These are phyloP conservation scores for Ophiostoma himal-ulmi DNA, from an alignment of 2,329 filamentous ascomycete genomes.

Conservation along the genomic window DNA sequence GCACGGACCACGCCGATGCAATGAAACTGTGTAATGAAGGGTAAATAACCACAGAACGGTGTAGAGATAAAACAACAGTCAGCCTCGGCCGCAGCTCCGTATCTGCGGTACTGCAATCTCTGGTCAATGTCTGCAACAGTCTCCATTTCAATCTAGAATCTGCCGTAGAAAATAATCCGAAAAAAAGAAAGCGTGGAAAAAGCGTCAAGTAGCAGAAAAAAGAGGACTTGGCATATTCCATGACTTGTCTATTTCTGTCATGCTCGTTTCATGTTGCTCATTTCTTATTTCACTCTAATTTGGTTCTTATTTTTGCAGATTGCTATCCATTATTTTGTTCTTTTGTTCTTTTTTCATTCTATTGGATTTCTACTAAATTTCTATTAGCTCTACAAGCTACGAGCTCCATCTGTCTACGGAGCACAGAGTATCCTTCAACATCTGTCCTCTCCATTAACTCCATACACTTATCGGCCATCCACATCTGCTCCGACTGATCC, in stretches of 20 bases:
- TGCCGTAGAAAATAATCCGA: not conserved
- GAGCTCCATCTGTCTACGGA: not conserved
- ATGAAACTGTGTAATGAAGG: not conserved
- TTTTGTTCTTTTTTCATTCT: not conserved
- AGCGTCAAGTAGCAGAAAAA: not conserved
- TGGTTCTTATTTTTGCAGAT: not conserved
- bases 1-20: not conserved
- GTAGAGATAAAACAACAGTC: not conserved
- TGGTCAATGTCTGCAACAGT: not conserved
- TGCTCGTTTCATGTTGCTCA: not conserved
- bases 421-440: not conserved
- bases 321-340: slow-evolving; percentile 5
- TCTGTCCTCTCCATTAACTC: not conserved
- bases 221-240: not conserved
- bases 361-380: not conserved
- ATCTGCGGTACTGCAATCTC: not conserved
- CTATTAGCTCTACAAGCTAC: no score
- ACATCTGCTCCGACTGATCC: not conserved
- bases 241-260: not conserved
- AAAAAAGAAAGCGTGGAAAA: not conserved
- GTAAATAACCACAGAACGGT: not conserved
- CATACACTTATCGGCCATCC: not conserved
- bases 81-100: not conserved
- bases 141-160: not conserved
- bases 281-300: not conserved